Base-by-base conservation (phyloP, 495 filamentous ascomycete genomes). In the Penicillium daleae region DNA sequence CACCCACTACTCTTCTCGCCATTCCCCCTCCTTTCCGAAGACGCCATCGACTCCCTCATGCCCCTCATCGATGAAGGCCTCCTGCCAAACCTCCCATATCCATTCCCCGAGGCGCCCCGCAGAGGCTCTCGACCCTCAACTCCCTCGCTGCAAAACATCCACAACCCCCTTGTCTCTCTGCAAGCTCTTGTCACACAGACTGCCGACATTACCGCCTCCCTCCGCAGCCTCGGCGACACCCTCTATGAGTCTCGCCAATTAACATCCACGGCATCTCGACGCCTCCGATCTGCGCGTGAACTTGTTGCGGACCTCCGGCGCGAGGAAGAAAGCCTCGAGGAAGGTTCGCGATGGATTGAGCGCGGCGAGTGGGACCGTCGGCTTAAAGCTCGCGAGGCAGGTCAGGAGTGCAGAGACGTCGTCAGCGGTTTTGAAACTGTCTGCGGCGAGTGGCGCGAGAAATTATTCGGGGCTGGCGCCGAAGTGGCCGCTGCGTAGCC, bases 201-300 rank as follows among this genome's bases (percentile, higher is more conserved):
- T 0, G 76, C 87, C 26, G 92, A 95, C 44, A 83, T 97, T 17
- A 86, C 91, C 32, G 82, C 88, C 57, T 89, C 91, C 2, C 87
- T 99, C 48, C 90, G 90, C 61, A 86, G 90, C 65, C 82, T 99
- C 7, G 89, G 90, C n/a, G 95, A 99, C 72, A 92, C 91, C 0
- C 82, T 98, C 22, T 93, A 98, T 74, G 96, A 97, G 87, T 89
- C 87, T n/a, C 86, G 92, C 4, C 95, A 99, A 71, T 87, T 90
- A 0, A 93, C 90, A 1, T 87, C 87, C 1, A 87, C 87, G 0
- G 95, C 95, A 12, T 87, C 89, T 4, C 82, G 95, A 32, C 79
- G 90, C 32, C 78, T 98, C 32, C 83, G 88, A 56, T 88, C 84
- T 33, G 91, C 90, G 1, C 88, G 87, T 55, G 92, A 94, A 68